Evolutionary conservation across 495 filamentous ascomycete genomes (phyloP), one percentile per base, ranked within the genome.

Genomic region (Penicillium turbatum): DNA sequence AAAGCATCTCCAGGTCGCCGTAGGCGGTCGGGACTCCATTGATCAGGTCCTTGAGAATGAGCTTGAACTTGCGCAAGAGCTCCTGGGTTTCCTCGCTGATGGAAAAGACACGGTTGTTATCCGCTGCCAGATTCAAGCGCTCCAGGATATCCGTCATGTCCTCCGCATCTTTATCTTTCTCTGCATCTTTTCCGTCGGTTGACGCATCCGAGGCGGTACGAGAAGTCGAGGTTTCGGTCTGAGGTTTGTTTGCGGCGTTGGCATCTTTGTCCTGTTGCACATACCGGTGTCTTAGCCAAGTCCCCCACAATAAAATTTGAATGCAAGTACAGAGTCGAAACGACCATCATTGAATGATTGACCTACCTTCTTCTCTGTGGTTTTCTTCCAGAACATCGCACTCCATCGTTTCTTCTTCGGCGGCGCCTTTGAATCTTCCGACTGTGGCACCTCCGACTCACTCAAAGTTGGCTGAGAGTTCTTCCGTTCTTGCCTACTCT

Each of bases 11-110:
- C 10, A 98, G 84, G 70, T 98, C 93, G 62, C 86, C 81, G 65
- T 95, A 96, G 12, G 93, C 93, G 0, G 92, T 95, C 21, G 92
- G 92, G 6, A 88, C 92, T 47, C 92, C 92, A 66, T 89, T 92
- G 51, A 89, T 78, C n/a, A 96, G 74, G 67, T 97, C 92, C 61
- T 90, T 92, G 56, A 98, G 84, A 29, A 97, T 85, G 36, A 90
- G 72, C 16, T 88, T 89, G 78, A 98, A 98, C 54, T 86, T 86
- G 38, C 82, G 79, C 34, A 95, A 76, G 3, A 96, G 79, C 54
- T 90, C 84, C 62, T 87, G 80, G 3, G 88, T 90, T 56, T 92
- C 90, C 41, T 82, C 78, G 9, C 88, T 86, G 38, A 96, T 76
- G n/a, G 86, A 85, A 69, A 95, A 90, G 41, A 87, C 86, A 16